A percentile compares a stretch with the other conserved stretches of the same genome.
phyloP scores from a whole-genome alignment of 225 moss, liverwort and hornwort genomes.

The Marchantia paleacea region DNA sequence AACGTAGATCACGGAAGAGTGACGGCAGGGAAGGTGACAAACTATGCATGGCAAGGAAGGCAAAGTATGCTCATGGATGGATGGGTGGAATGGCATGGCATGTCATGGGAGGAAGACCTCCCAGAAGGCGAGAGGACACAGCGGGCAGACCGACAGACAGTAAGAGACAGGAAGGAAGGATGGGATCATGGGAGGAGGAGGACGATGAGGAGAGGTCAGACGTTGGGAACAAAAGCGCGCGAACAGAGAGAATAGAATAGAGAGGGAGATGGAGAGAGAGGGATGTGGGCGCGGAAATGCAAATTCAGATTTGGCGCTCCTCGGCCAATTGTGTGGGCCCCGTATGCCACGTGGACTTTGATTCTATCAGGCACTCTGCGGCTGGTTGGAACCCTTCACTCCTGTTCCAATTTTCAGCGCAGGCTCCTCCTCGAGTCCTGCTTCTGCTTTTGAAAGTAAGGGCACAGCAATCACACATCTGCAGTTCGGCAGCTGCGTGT shows the following conservation, averaged over 20 bases:
- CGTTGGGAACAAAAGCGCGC: not conserved
- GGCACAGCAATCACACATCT: too few relatives aligned
- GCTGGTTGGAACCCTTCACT: not conserved
- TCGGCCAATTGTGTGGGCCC: not conserved
- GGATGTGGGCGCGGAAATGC: conserved; percentile 11
- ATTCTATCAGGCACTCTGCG: not conserved
- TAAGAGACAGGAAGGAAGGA: not conserved
- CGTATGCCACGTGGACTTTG: not conserved
- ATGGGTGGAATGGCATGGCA: not conserved
- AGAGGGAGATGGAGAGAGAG: not conserved
- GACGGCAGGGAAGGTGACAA: not conserved
- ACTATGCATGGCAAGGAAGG: not conserved
- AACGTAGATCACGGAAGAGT: not conserved
- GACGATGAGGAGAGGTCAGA: not conserved
- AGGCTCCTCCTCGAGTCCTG: too few relatives aligned
- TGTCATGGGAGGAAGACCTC: not conserved
- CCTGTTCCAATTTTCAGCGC: too few relatives aligned
- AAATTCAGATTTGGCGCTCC: conserved; percentile 16
- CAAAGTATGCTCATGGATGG: not conserved
- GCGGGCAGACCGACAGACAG: not conserved
- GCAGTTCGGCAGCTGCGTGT: too few relatives aligned
- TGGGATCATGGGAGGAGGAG: not conserved
- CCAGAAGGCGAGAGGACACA: not conserved
- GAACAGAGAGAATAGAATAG: not conserved
- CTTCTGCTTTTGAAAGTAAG: too few relatives aligned